Percentiles rank a stretch among this genome's conserved stretches.
Conservation (phyloP, 345 rosid species). For the Mangifera indica region DNA sequence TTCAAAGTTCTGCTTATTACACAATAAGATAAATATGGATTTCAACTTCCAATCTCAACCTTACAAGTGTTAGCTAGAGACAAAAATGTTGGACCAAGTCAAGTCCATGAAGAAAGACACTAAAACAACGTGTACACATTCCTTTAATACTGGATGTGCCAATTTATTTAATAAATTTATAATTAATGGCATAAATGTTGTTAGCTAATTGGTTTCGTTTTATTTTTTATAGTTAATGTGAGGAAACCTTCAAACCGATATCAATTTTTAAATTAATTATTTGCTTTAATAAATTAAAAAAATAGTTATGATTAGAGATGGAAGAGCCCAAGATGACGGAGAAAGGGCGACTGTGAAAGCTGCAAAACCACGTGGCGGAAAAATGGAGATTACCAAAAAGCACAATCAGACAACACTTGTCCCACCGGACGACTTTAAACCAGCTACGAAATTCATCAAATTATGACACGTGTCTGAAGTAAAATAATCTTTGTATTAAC, state of each 20-base stretch:
- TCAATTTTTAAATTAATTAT: background rate
- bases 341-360: background rate
- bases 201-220: background rate
- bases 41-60: background rate
- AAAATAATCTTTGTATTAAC: conserved; percentile 16
- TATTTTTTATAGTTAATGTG: background rate
- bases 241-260: too few species aligned
- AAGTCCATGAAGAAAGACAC: background rate
- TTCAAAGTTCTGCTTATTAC: background rate
- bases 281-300: background rate
- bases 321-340: background rate
- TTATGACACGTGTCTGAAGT: conserved; percentile 28
- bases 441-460: conserved; percentile 13
- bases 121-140: background rate
- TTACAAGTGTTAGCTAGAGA: conserved; percentile 11
- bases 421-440: conserved; percentile 32
- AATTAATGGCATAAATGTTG: conserved; percentile 10
- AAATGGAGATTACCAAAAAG: conserved; percentile 13
- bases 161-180: too few species aligned
- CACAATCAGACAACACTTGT: conserved; percentile 21
- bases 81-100: background rate
- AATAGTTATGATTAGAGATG: conserved; percentile 9
- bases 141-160: background rate
- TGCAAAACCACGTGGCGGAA: conserved; percentile 29
- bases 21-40: background rate